Conservation (phyloP, 108 stramenopile genomes). For the Stephanodiscus minutulus region DNA sequence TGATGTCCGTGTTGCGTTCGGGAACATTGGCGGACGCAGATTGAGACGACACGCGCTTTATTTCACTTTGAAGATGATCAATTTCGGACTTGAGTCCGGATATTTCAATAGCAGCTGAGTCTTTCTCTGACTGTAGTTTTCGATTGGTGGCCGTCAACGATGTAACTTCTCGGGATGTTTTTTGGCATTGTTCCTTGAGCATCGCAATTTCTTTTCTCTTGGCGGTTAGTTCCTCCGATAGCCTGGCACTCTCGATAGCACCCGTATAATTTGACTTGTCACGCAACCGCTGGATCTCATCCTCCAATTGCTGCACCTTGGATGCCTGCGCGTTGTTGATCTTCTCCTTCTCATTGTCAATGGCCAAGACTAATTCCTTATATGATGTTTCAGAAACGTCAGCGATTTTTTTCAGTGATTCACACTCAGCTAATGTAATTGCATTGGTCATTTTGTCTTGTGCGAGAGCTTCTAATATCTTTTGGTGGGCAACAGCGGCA, state of each 20-base stretch:
- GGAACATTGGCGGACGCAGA: constrained; percentile 4
- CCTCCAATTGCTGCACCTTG: constrained; percentile 15
- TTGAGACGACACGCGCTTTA: constrained; percentile 9
- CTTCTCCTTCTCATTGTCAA: constrained; percentile 40
- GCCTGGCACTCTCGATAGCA: constrained; percentile 5
- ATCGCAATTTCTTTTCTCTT: constrained; percentile 14
- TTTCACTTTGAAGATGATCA: constrained; percentile 3
- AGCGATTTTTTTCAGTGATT: constrained; percentile 28
- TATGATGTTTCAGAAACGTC: constrained; percentile 34
- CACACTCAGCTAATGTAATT: constrained; percentile 18
- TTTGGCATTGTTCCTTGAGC: constrained; percentile 24
- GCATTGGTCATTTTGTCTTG: constrained; percentile 9
- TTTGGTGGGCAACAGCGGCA: constrained; percentile 16
- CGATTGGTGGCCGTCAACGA: constrained; percentile 19
- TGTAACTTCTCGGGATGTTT: constrained; percentile 8
- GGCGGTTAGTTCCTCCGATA: constrained; percentile 5
- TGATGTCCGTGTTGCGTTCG: constrained; percentile 19
- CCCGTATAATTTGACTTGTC: constrained; percentile 3
- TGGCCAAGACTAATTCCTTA: constrained; percentile 24
- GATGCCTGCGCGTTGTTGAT: constrained; percentile 18
- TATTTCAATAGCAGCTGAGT: constrained; percentile 12
- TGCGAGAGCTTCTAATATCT: constrained; percentile 14
- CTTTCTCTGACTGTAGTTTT: constrained; percentile 26
- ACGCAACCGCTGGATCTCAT: constrained; percentile 16
- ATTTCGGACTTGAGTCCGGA: constrained; percentile 13